Conservation (phyloP, 140 eudicot species). For the Stevia rebaudiana region DNA sequence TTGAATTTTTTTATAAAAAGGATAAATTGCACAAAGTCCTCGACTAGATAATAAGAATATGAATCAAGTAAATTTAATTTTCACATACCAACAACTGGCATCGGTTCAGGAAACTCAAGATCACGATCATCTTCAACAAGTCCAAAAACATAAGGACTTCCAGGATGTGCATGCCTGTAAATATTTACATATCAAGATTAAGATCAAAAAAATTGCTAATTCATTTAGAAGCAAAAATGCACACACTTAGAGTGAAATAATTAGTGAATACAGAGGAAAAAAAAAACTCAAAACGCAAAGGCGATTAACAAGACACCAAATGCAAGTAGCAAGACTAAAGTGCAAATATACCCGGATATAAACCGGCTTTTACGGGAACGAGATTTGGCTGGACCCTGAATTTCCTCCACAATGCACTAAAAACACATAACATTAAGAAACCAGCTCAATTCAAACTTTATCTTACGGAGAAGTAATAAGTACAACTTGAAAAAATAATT, state of each 20-base stretch:
- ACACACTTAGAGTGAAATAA: background rate
- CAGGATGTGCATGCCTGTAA: conserved; percentile 96
- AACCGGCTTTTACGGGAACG: conserved; percentile 92
- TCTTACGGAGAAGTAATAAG: conserved; percentile 4
- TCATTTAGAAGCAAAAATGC: background rate
- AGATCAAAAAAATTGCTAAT: background rate
- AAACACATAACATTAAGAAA: conserved; percentile 8
- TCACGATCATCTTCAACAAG: conserved; percentile 82
- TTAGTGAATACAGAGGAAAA: background rate
- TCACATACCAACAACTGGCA: conserved; percentile 90
- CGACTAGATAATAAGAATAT: background rate
- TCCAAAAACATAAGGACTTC: conserved; percentile 95
- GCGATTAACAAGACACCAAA: conserved; percentile 6
- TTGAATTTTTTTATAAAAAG: no score
- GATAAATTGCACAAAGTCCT: background rate
- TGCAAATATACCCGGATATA: conserved; percentile 73
- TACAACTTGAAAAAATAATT: conserved; percentile 1
- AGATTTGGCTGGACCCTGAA: conserved; percentile 94
- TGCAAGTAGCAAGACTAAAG: conserved; percentile 10
- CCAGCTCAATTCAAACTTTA: background rate
- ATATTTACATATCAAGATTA: background rate
- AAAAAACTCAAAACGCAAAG: background rate
- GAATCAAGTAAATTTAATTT: background rate
- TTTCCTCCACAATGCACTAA: conserved; percentile 96
- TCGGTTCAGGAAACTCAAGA: conserved; percentile 96